Conservation (phyloP, 1,139 yeast genomes). For the Blastobotrys indianensis region DNA sequence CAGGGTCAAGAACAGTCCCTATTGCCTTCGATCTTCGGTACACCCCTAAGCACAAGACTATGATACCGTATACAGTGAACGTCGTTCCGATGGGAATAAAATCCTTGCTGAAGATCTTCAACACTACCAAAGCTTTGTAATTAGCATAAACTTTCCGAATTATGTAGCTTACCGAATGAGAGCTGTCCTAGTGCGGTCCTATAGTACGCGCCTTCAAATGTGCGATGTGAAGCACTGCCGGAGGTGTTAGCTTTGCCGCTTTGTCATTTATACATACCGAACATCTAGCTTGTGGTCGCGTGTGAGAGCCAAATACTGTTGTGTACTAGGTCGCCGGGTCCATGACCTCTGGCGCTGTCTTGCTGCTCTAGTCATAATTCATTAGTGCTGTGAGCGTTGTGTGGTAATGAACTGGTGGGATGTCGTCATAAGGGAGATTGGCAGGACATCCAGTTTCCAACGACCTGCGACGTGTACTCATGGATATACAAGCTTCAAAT, state of each 20-base stretch:
- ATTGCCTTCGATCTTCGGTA: conserved; percentile 26
- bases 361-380: too few relatives aligned
- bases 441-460: neutral
- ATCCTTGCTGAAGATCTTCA: conserved; percentile 35
- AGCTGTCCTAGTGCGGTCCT: conserved; percentile 39
- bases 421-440: neutral
- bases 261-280: neutral
- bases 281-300: conserved; percentile 11
- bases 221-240: conserved; percentile 35
- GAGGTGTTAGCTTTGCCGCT: too few relatives aligned
- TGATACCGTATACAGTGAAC: conserved; percentile 35
- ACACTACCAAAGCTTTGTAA: conserved; percentile 30
- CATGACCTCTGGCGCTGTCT: neutral
- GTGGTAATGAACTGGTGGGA: neutral
- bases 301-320: conserved; percentile 11
- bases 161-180: conserved; percentile 30
- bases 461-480: too few relatives aligned
- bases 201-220: conserved; percentile 40
- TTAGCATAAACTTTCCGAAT: neutral
- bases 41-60: conserved; percentile 32
- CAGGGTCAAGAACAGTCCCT: conserved; percentile 20
- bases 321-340: conserved; percentile 9
- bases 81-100: conserved; percentile 38
- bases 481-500: too few relatives aligned
- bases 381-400: neutral